Percentiles rank a stretch among this genome's conserved stretches.
phyloP scores from a whole-genome alignment of 176 grass and related monocot genomes.

The Saccharum officinarum region DNA sequence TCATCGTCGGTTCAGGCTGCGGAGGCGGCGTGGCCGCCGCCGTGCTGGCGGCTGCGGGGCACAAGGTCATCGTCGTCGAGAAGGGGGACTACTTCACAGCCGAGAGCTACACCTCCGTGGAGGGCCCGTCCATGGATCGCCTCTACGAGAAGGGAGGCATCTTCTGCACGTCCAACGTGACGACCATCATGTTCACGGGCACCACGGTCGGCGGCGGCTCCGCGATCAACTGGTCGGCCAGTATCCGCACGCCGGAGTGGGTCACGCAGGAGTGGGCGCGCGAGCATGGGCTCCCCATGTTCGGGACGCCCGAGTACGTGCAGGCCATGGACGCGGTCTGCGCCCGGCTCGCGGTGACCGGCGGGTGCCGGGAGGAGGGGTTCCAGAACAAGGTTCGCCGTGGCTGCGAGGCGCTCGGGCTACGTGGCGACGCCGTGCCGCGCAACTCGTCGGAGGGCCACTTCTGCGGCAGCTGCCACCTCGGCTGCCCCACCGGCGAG shows the following conservation, averaged over 20 bases:
- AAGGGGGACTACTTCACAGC: slow-evolving; percentile 65
- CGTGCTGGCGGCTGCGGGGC: slow-evolving; percentile 52
- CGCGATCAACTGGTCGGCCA: slow-evolving; percentile 70
- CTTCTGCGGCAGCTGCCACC: slow-evolving; percentile 55
- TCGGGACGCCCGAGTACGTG: slow-evolving; percentile 31
- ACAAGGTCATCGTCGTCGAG: slow-evolving; percentile 68
- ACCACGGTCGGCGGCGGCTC: slow-evolving; percentile 71
- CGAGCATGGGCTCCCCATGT: slow-evolving; percentile 46
- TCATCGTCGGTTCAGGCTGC: slow-evolving; percentile 68
- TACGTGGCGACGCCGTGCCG: slow-evolving; percentile 41
- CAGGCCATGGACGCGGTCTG: slow-evolving; percentile 65
- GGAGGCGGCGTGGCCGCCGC: slow-evolving; percentile 65
- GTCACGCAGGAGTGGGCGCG: slow-evolving; percentile 57
- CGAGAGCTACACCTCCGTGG: slow-evolving; percentile 53
- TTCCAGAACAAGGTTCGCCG: slow-evolving; percentile 61
- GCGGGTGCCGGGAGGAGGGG: slow-evolving; percentile 48
- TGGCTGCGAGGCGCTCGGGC: slow-evolving; percentile 58
- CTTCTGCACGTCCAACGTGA: slow-evolving; percentile 31
- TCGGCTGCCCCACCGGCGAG: slow-evolving; percentile 56
- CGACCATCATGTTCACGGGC: slow-evolving; percentile 45
- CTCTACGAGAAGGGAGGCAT: slow-evolving; percentile 57
- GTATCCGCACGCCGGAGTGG: slow-evolving; percentile 54
- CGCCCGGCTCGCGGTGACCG: slow-evolving; percentile 48
- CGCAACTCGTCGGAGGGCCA: slow-evolving; percentile 66
- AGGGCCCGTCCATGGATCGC: slow-evolving; percentile 55